These are phyloP conservation scores for Solanum chiquidenum DNA, from an alignment of 257 asterid species.

Conservation along the genomic window DNA sequence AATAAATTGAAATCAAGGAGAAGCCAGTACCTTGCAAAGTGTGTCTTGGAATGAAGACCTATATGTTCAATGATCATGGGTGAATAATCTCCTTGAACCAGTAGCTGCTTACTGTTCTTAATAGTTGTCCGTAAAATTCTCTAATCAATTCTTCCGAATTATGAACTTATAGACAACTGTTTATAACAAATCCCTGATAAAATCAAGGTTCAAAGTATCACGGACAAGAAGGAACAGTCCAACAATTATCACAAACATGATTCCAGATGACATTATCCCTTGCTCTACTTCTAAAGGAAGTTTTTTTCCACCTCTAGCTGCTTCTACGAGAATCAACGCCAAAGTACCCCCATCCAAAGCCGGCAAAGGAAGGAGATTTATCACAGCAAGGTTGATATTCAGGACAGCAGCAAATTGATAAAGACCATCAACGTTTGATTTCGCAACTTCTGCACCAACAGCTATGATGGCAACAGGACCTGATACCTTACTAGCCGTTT, in stretches of 20 bases:
- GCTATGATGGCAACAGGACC: constrained; percentile 98
- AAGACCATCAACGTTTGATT: constrained; percentile 80
- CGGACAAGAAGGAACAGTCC: constrained; percentile 84
- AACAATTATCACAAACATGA: constrained; percentile 55
- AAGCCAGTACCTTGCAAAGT: neutral
- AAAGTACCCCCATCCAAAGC: constrained; percentile 93
- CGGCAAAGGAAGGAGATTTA: constrained; percentile 89
- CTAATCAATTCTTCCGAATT: neutral
- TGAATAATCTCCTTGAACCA: neutral
- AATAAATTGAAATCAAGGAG: neutral
- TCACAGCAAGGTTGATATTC: constrained; percentile 87
- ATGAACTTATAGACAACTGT: neutral
- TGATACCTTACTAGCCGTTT: constrained; percentile 86
- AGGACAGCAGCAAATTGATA: constrained; percentile 85
- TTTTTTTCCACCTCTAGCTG: constrained; percentile 90
- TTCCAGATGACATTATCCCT: constrained; percentile 83
- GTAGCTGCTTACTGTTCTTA: neutral
- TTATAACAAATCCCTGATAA: constrained; percentile 70
- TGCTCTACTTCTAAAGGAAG: constrained; percentile 86
- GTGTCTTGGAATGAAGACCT: neutral
- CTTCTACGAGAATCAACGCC: constrained; percentile 79
- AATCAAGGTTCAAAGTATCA: constrained; percentile 81
- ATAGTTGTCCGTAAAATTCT: neutral
- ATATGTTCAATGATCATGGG: neutral
- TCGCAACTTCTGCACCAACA: constrained; percentile 96